A percentile compares a stretch with the other conserved stretches of the same genome.
These are phyloP conservation scores for Cryomyces minteri DNA, from an alignment of 495 filamentous ascomycete species.

Conservation along the genomic window DNA sequence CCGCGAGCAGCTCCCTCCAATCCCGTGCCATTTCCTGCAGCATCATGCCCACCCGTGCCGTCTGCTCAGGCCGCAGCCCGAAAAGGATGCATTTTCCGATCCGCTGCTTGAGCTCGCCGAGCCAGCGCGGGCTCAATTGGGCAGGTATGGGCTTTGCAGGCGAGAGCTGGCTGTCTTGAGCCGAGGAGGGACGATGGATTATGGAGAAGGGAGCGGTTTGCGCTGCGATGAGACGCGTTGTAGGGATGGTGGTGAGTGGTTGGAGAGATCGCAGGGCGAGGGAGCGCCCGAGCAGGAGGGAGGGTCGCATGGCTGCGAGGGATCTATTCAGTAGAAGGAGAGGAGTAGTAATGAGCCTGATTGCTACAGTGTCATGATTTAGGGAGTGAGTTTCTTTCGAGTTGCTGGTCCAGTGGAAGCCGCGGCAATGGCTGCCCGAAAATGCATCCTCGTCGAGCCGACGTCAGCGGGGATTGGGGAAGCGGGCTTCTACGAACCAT, in stretches of 20 bases:
- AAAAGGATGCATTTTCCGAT: slow-evolving; percentile 76
- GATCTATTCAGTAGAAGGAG: too few species aligned
- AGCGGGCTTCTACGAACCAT: too few species aligned
- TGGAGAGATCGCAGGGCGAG: background rate
- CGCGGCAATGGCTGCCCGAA: too few species aligned
- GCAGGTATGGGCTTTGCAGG: slow-evolving; percentile 7
- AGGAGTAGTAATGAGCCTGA: too few species aligned
- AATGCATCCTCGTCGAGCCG: too few species aligned
- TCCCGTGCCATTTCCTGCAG: slow-evolving; percentile 43
- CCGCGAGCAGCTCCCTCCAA: slow-evolving; percentile 63
- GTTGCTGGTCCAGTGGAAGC: too few species aligned
- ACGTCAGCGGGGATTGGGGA: too few species aligned
- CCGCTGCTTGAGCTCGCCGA: slow-evolving; percentile 50
- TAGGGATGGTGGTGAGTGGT: too few species aligned
- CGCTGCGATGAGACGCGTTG: background rate
- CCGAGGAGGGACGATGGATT: too few species aligned
- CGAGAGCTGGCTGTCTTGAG: background rate
- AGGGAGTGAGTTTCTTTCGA: too few species aligned
- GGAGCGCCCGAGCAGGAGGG: background rate
- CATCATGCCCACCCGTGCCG: slow-evolving; percentile 39
- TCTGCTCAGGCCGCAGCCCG: slow-evolving; percentile 44
- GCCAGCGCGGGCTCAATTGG: slow-evolving; percentile 40
- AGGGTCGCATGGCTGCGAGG: too few species aligned
- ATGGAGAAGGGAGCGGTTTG: background rate
- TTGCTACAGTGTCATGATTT: too few species aligned